Evolutionary conservation across 257 asterid species (phyloP), one percentile per base, ranked within the genome.

Genomic region (Fraxinus pennsylvanica): DNA sequence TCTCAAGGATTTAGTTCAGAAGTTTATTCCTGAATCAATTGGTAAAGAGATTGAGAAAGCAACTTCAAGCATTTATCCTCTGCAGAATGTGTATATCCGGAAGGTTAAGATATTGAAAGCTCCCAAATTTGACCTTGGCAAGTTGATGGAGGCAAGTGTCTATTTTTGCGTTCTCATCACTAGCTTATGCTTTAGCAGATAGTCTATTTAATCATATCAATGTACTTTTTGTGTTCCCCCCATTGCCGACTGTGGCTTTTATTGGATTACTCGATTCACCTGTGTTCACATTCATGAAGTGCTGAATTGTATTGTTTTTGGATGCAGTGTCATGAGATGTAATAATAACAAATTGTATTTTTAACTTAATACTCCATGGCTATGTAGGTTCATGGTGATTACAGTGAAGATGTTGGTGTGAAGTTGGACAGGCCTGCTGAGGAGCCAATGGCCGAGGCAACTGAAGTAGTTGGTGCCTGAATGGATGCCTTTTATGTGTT

Each of bases 41-140:
- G 85, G 88, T 63, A 79, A 83, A 69, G 87, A 84, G 68, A 84
- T 84, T 36, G 85, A 81, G 83, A 84, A 84, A 79, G 82, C 87
- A 75, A 84, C 88, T 57, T 75, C 83, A 17, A 81, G 85, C 78
- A 84, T 84, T 71, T 84, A 78, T 72, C 88, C 88, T 68, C 73
- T 81, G 8, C 88, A 84, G 73, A 84, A 84, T 72, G 85, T 81
- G n/a, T 84, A 65, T 52, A 78, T 84, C 25, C 81, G 88, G 14
- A 81, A 84, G 70, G 88, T 84, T 66, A 84, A 84, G 76, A 84
- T 84, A 43, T 79, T 84, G 3, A 84, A 84, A 76, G 84, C 84
- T 15, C 88, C 88, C 17, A 84, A 84, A 25, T 79, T 84, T 65
- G 88, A 84, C 36, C 81, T 81, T 70, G 84, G 86, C 68, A 84